Evolutionary conservation across 352 stramenopile species (phyloP), one percentile per base, ranked within the genome.

Genomic region (Nothophytophthora sp.): DNA sequence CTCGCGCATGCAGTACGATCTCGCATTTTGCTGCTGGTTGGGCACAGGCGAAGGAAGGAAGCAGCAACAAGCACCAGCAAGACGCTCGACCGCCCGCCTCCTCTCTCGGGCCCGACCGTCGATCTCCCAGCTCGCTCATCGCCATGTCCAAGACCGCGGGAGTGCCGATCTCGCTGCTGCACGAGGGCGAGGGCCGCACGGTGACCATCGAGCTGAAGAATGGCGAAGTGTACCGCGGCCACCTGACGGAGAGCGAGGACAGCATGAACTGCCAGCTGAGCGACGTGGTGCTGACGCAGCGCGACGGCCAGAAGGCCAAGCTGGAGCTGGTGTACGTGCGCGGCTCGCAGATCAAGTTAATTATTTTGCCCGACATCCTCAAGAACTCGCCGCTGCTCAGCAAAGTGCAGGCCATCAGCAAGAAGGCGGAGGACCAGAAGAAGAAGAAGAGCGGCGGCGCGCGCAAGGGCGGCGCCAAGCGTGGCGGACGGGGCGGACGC

Each of bases 261-360:
- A 98, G 94, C 42, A 99, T 99, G 96, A 99, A 99, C 73, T 96
- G 96, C 69, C 95, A 97, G 63, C 70, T 99, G 13, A 97, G 86
- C 25, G 89, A 98, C 65, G 85, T 94, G 44, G 79, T 92, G 45
- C 63, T 95, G 30, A 96, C 85, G n/a, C 74, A 85, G 44, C 86
- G 79, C 32, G 81, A 96, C 65, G 86, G 87, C 6, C 74, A 91
- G 59, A 90, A 91, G 54, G 52, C 56, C 49, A 88, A 90, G 45
- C 65, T 96, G 13, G 85, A 96, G 66, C 62, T 87, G 73, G 71
- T 99, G 12, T 99, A 99, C 65, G 77, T 99, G 37, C 73, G 96
- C 46, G 96, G 96, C 16, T 98, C 88, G 51, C 95, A 98, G 51
- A 96, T 99, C 55, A 97, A 98, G 75, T 90, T 99, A 43, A 96